Percentiles rank a stretch among this genome's conserved stretches.
Conservation (phyloP, 768 basidiomycete species). For the Rhodocollybia butyracea region DNA sequence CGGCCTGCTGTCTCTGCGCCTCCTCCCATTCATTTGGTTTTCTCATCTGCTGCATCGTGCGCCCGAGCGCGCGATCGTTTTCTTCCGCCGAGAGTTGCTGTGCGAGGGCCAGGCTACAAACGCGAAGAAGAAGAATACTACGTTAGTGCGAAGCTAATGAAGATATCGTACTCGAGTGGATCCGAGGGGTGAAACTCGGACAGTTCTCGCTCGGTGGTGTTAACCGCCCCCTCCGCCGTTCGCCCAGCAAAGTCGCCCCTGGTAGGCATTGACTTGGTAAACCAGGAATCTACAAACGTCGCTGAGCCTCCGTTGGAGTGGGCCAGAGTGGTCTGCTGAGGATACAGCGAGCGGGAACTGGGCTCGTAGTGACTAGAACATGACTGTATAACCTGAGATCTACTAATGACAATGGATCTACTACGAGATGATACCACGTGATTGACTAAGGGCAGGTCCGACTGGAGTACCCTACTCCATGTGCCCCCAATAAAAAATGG, state of each 20-base stretch:
- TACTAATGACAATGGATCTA: too few species aligned
- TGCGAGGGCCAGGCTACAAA: slow-evolving; percentile 61
- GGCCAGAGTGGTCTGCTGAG: too few species aligned
- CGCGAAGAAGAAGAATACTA: background rate
- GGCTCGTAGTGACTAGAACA: too few species aligned
- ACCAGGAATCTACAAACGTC: slow-evolving; percentile 74
- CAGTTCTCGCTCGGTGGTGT: slow-evolving; percentile 43
- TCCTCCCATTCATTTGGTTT: too few species aligned
- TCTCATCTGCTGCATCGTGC: too few species aligned
- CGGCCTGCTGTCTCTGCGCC: slow-evolving; percentile 22
- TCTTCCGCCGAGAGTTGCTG: slow-evolving; percentile 80
- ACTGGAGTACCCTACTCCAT: too few species aligned
- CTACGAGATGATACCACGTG: too few species aligned
- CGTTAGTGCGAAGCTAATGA: background rate
- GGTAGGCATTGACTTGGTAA: slow-evolving; percentile 58
- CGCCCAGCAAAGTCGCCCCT: slow-evolving; percentile 83
- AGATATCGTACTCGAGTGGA: slow-evolving; percentile 56
- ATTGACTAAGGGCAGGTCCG: too few species aligned
- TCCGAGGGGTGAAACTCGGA: slow-evolving; percentile 38
- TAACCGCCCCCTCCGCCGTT: slow-evolving; percentile 58
- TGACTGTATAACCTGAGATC: too few species aligned
- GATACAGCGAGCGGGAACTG: too few species aligned
- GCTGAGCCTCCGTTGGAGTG: slow-evolving; percentile 73
- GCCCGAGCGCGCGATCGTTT: slow-evolving; percentile 53
- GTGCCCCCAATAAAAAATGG: too few species aligned